Evolutionary conservation across 305 asterid species (phyloP).

Genomic region (Ajuga reptans): DNA sequence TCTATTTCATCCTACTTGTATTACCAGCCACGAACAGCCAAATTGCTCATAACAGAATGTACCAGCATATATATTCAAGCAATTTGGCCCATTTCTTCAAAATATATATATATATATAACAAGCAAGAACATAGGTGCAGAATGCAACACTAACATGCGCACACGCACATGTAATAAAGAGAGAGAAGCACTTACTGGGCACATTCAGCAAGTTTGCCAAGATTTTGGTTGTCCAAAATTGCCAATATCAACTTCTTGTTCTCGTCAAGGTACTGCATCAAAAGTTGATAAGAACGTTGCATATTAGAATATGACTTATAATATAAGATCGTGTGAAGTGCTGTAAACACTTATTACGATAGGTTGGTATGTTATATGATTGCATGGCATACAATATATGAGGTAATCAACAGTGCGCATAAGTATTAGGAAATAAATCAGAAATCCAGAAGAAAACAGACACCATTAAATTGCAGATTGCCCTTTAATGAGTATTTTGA

Average conservation of each 20-base stretch:
- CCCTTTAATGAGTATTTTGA: neutral
- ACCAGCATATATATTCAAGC: neutral
- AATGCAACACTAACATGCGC: neutral
- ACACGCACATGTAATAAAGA: neutral
- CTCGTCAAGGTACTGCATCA: slow-evolving; percentile 85
- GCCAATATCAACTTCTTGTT: slow-evolving; percentile 91
- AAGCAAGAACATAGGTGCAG: neutral
- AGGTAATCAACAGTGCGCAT: neutral
- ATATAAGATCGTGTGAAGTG: neutral
- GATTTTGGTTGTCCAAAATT: slow-evolving; percentile 84
- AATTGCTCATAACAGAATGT: neutral
- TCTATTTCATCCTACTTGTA: neutral
- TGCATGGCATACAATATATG: neutral
- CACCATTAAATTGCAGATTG: slow-evolving; percentile 5
- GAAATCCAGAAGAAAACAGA: neutral
- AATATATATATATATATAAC: neutral
- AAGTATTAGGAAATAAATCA: neutral
- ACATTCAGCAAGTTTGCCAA: slow-evolving; percentile 88
- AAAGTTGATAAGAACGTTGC: slow-evolving; percentile 12
- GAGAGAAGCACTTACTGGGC: slow-evolving; percentile 63
- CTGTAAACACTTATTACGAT: neutral
- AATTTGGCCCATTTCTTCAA: neutral
- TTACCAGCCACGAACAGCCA: neutral
- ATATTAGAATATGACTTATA: slow-evolving; percentile 1
- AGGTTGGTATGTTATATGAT: neutral